Evolutionary conservation across 2,329 filamentous ascomycete species (phyloP).

Genomic region (Calonectria pseudoturangicola): DNA sequence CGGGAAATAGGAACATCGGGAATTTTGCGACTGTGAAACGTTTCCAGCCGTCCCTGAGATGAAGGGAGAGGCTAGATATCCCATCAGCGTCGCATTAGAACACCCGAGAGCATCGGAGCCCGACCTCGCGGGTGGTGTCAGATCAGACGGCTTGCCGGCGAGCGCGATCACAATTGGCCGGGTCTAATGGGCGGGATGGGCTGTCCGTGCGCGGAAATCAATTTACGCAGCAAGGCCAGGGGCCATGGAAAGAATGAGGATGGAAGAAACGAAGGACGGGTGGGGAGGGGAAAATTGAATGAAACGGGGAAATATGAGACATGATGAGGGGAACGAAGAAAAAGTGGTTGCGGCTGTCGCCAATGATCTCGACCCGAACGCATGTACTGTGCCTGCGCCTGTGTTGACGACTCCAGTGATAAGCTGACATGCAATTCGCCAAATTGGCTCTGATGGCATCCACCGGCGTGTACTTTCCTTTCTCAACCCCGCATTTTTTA

Average conservation of each 20-base stretch:
- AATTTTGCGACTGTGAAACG: conserved; percentile 18
- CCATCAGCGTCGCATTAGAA: conserved; percentile 21
- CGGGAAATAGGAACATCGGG: conserved; percentile 20
- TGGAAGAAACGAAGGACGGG: conserved; percentile 23
- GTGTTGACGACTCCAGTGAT: conserved; percentile 4
- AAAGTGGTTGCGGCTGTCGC: not conserved
- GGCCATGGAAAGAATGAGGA: conserved; percentile 28
- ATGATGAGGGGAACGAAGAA: conserved; percentile 22
- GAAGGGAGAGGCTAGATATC: conserved; percentile 20
- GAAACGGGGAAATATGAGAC: conserved; percentile 19
- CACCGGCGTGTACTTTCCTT: not conserved
- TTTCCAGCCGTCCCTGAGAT: conserved; percentile 13
- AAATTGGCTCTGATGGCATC: not conserved
- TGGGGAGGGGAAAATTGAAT: conserved; percentile 7
- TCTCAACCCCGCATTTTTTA: conserved; percentile 19
- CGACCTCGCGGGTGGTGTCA: not conserved
- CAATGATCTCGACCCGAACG: not conserved
- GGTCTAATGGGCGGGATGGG: conserved; percentile 23
- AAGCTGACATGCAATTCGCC: not conserved
- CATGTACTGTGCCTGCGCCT: conserved; percentile 3
- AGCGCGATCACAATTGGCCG: conserved; percentile 30
- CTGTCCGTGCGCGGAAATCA: conserved; percentile 52
- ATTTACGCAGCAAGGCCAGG: conserved; percentile 42
- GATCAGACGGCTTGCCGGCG: conserved; percentile 24
- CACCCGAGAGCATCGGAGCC: not conserved